A percentile compares a stretch with the other conserved stretches of the same genome.
Evolutionary conservation across 306 rosid genomes (phyloP).

Genomic region (Begonia peltatifolia): DNA sequence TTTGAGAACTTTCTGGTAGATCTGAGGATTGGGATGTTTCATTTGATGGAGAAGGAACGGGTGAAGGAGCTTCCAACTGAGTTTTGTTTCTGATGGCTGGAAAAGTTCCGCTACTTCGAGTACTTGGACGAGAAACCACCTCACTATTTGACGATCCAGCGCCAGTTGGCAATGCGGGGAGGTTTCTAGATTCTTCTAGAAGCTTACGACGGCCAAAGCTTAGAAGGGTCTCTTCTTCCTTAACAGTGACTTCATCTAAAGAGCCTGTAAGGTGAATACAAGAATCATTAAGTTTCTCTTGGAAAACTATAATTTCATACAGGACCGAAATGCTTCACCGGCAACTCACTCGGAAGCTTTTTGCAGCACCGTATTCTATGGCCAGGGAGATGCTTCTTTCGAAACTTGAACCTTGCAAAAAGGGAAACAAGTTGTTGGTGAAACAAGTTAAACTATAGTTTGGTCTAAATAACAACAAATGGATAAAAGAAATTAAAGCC

Average conservation of each 20-base stretch:
- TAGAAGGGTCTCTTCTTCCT: constrained; percentile 5
- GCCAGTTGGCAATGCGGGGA: constrained; percentile 49
- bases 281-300: too few species aligned
- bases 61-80: constrained; percentile 18
- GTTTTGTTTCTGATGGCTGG: constrained; percentile 43
- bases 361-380: constrained; percentile 17
- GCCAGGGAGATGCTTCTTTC: constrained; percentile 17
- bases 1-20: background rate
- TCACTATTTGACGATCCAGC: constrained; percentile 10
- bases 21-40: background rate
- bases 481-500: too few species aligned
- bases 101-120: constrained; percentile 59
- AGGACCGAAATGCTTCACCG: background rate
- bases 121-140: constrained; percentile 27
- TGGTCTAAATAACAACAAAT: too few species aligned
- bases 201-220: constrained; percentile 45
- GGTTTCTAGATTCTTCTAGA: constrained; percentile 55
- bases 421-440: constrained; percentile 13
- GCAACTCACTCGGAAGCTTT: constrained; percentile 36
- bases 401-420: constrained; percentile 31
- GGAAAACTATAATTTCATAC: too few species aligned
- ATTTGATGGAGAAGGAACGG: constrained; percentile 14
- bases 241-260: too few species aligned
- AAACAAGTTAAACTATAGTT: background rate
- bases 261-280: too few species aligned